These are phyloP conservation scores for Phytopythium mirpurense DNA, from an alignment of 352 stramenopile species.

Conservation along the genomic window DNA sequence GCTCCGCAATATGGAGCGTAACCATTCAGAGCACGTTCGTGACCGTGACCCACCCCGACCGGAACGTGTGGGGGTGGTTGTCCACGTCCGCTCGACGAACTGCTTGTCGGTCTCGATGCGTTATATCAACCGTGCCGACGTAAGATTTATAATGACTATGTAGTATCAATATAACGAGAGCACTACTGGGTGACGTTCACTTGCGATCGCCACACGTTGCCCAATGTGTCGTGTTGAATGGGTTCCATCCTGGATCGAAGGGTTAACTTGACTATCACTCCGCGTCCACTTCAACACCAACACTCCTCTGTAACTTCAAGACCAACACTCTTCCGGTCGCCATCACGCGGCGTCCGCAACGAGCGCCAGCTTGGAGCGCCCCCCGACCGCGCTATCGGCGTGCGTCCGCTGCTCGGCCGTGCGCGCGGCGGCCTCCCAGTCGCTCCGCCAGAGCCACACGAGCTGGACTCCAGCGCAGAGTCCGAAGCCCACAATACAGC, in stretches of 20 bases:
- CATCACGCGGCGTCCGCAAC: not conserved
- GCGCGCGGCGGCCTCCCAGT: slow-evolving; percentile 10
- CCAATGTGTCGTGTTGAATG: no score
- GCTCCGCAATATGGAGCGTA: no score
- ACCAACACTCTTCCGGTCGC: not conserved
- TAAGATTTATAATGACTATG: no score
- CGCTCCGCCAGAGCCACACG: slow-evolving; percentile 11
- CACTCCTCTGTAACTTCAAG: not conserved
- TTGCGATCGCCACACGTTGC: no score
- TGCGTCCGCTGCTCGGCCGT: slow-evolving; percentile 6
- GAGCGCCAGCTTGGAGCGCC: not conserved
- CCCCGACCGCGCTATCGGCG: not conserved
- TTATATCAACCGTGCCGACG: no score
- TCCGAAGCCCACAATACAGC: slow-evolving; percentile 11
- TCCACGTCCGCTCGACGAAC: slow-evolving; percentile 25
- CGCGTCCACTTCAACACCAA: not conserved
- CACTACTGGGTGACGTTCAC: no score
- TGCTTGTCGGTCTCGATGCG: slow-evolving; percentile 32
- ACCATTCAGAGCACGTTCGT: slow-evolving; percentile 40
- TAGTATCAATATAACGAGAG: no score
- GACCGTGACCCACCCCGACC: slow-evolving; percentile 44
- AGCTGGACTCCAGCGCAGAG: slow-evolving; percentile 10
- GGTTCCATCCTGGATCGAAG: no score
- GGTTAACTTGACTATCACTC: not conserved
- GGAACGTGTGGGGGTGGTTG: slow-evolving; percentile 45